A percentile compares a stretch with the other conserved stretches of the same genome.
These are phyloP conservation scores for Kodamaea plutei DNA, from an alignment of 1,139 yeast species.

Conservation along the genomic window DNA sequence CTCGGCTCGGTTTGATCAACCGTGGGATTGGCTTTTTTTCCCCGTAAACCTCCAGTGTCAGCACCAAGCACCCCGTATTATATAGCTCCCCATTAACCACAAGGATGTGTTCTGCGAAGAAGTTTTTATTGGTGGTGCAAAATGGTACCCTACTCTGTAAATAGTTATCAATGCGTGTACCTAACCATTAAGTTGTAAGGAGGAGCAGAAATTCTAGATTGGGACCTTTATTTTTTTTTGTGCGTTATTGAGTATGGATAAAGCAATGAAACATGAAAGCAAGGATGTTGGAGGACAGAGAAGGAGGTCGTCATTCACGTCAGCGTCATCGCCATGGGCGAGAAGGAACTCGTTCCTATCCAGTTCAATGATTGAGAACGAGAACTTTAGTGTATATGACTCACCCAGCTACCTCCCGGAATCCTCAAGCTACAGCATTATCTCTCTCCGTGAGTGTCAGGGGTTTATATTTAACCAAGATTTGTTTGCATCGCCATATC, in stretches of 20 bases:
- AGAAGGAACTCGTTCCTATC: constrained; percentile 61
- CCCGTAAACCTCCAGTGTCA: no score
- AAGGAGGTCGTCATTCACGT: constrained; percentile 43
- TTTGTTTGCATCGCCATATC: constrained; percentile 63
- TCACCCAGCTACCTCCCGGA: constrained; percentile 30
- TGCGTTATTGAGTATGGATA: no score
- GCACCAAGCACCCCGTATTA: no score
- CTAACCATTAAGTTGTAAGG: not conserved
- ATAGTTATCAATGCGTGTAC: constrained; percentile 1
- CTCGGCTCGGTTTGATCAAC: no score
- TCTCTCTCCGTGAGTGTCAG: constrained; percentile 59
- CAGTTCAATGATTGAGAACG: constrained; percentile 57
- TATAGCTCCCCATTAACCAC: no score
- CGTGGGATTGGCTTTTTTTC: no score
- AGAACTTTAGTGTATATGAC: constrained; percentile 57
- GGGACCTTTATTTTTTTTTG: not conserved
- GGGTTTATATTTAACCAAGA: constrained; percentile 76
- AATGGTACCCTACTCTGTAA: not conserved
- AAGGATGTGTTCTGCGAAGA: no score
- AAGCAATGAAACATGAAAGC: no score
- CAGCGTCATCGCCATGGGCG: constrained; percentile 51
- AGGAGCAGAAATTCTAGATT: constrained; percentile 1
- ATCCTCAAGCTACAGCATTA: constrained; percentile 32
- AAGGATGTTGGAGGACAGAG: constrained; percentile 8
- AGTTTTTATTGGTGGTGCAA: no score